Evolutionary conservation across 345 rosid genomes (phyloP), one percentile per base, ranked within the genome.

Genomic region (Barbarea vulgaris): DNA sequence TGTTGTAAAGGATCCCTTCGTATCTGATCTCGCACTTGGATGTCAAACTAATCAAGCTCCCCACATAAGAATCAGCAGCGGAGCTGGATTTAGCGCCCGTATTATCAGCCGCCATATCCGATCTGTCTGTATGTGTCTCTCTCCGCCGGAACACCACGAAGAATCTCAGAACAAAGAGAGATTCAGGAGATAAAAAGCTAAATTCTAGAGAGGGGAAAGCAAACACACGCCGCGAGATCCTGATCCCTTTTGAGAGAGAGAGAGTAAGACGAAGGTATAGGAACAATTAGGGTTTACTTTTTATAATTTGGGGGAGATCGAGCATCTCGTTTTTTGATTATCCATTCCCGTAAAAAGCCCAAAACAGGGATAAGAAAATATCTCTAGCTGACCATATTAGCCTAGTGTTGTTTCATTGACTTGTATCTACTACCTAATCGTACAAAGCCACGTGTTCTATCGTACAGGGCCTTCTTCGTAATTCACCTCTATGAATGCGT

Each of bases 1-100:
- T 94, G 61, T 91, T 91, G 85, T 85, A 91, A 9, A 94, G 95
- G 72, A 91, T 75, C 19, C 98, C 97, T 79, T 93, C 98, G 73
- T 94, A 94, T 84, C 97, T 85, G 88, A 93, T 91, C 87, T 93
- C 97, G 73, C 96, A 88, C 87, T 91, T 93, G 7, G 98, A 93
- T 12, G 98, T 93, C 85, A 93, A 82, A 80, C 97, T 93, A 47
- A 91, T 93, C 88, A 89, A 86, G 88, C 98, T 93, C 74, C 98
- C 98, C 36, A 93, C 83, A 84, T 93, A 93, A 27, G 98, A 89
- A 81, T 93, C 98, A 37, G 93, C 94, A 66, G 91, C 78, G 62
- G 93, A 82, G 71, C 87, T 79, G 77, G 95, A 81, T 79, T 86
- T 84, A 58, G 89, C 75, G 65, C 83, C 81, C 31, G 85, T 67